Evolutionary conservation across 257 asterid genomes (phyloP), one percentile per base, ranked within the genome.

Genomic region (Henckelia pumila): DNA sequence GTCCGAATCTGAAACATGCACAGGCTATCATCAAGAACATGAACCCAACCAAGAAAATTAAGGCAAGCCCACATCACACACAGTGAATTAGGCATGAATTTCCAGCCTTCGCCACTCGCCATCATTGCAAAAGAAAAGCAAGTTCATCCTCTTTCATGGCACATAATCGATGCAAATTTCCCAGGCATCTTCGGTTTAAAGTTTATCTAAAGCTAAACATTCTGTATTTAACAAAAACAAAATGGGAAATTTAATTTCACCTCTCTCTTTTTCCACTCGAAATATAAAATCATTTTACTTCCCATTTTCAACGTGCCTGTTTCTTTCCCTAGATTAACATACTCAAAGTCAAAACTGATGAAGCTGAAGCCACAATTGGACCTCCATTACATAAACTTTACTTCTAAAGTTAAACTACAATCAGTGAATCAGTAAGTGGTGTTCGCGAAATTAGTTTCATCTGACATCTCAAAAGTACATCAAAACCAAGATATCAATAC

Each of bases 1-100:
- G 97, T 93, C 71, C 99, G 85, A 79, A 93, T 79, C 98, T 89
- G 88, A 75, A 89, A 82, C 74, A 50, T 64, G 49, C 69, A 23
- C 52, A 75, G 25, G n/a, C 40, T 44, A 47, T 30, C 3, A 59
- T 64, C 17, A 25, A 32, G 47, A 65, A 50, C 24, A 68, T 19
- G 52, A 5, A n/a, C 21, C 52, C 37, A 22, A 47, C 28, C 58
- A 40, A 58, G 47, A 44, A 63, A 19, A 64, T 67, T 52, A 13
- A 30, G 56, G 29, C 6, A 29, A 22, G 21, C 19, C 52, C 25
- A 47, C 26, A 44, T 11, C 49, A 11, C 50, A 19, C 63, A 59
- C 5, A 7, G 6, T 17, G 24, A 59, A 20, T 28, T 2, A 17
- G 49, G 65, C 25, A 35, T 8, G 47, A 35, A 35, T 9, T 35